A percentile compares a stretch with the other conserved stretches of the same genome.
These are phyloP conservation scores for Silene vulgaris DNA, from an alignment of 179 eudicot species.

Conservation along the genomic window DNA sequence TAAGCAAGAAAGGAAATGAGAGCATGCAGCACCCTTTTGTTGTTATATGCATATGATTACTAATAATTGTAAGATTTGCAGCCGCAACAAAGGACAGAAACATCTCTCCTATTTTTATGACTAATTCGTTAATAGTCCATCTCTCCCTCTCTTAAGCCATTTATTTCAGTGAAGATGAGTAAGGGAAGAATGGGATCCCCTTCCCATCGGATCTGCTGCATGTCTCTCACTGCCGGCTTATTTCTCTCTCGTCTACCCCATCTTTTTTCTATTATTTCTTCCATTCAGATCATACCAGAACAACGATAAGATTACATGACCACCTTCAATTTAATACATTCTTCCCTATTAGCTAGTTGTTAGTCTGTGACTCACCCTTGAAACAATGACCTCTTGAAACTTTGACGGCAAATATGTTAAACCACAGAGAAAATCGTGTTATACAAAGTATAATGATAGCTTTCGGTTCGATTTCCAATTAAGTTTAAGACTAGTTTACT, in stretches of 20 bases:
- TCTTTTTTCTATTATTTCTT: constrained; percentile 29
- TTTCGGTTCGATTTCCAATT: no score
- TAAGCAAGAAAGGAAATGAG: constrained; percentile 8
- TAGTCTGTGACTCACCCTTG: constrained; percentile 20
- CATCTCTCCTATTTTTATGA: constrained; percentile 11
- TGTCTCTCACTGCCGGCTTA: constrained; percentile 27
- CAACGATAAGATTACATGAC: constrained; percentile 31
- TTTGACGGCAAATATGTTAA: no score
- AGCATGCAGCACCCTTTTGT: neutral
- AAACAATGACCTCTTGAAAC: neutral
- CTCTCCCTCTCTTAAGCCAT: constrained; percentile 7
- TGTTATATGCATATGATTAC: constrained; percentile 28
- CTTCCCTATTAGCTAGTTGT: neutral
- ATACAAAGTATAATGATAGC: no score
- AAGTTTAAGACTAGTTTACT: no score
- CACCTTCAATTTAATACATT: neutral
- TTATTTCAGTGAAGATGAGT: constrained; percentile 22
- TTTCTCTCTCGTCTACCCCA: constrained; percentile 19
- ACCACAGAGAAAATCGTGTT: no score
- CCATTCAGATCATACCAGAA: constrained; percentile 26
- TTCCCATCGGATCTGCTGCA: constrained; percentile 35
- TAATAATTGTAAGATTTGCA: constrained; percentile 25
- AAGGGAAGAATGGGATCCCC: constrained; percentile 28
- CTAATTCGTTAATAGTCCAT: neutral
- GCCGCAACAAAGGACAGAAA: constrained; percentile 26